Conservation (phyloP, 345 rosid species). For the Jatropha curcas region DNA sequence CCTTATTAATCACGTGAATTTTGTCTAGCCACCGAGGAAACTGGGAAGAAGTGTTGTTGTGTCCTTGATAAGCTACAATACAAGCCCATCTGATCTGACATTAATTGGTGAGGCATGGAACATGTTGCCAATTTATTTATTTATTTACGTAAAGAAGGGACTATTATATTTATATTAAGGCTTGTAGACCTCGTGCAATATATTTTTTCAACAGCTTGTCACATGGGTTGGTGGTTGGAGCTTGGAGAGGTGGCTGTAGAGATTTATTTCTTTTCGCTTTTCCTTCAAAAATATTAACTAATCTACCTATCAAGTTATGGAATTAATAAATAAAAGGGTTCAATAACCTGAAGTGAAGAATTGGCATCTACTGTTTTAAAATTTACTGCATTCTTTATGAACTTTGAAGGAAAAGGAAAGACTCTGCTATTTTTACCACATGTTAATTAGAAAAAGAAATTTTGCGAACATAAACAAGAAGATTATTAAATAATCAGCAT, state of each 20-base stretch:
- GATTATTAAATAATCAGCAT: not conserved
- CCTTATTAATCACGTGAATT: conserved; percentile 8
- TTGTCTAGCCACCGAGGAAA: conserved; percentile 2
- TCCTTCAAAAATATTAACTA: not conserved
- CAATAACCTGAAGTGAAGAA: not conserved
- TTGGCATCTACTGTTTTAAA: no score
- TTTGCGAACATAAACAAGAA: not conserved
- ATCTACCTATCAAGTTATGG: not conserved
- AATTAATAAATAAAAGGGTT: not conserved
- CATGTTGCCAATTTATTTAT: conserved; percentile 26
- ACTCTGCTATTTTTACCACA: not conserved
- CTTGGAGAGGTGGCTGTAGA: conserved; percentile 5
- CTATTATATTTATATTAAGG: not conserved
- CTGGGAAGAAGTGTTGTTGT: not conserved
- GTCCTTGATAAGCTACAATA: not conserved
- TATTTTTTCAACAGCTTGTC: conserved; percentile 30
- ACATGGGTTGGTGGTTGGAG: conserved; percentile 42
- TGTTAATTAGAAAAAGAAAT: no score
- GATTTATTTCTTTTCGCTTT: conserved; percentile 10
- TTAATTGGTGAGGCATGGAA: conserved; percentile 24
- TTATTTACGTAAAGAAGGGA: conserved; percentile 19
- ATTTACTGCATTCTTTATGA: no score
- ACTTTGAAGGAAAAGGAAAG: not conserved
- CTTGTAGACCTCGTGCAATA: not conserved
- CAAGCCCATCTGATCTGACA: conserved; percentile 4